Evolutionary conservation across 2,329 filamentous ascomycete species (phyloP).

Genomic region (Trichoderma citrinoviride): DNA sequence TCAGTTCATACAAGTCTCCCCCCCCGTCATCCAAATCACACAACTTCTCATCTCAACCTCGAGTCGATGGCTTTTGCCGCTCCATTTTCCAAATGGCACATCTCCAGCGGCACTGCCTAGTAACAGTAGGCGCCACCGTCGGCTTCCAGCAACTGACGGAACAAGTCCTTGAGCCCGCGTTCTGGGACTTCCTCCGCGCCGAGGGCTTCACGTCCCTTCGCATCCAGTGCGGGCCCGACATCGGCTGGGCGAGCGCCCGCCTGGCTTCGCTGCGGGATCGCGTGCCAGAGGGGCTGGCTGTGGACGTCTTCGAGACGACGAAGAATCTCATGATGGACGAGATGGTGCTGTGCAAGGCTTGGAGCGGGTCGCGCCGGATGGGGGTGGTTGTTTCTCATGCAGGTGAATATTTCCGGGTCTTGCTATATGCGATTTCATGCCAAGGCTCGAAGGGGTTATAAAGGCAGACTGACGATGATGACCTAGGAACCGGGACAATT

Average conservation of each 20-base stretch:
- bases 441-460: too few species aligned
- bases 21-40: neutral
- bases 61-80: neutral
- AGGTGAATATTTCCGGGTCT: constrained; percentile 49
- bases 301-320: constrained; percentile 35
- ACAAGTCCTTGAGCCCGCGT: constrained; percentile 59
- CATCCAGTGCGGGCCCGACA: constrained; percentile 77
- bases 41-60: neutral
- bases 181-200: constrained; percentile 58
- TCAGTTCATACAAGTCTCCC: neutral
- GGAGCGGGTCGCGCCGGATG: constrained; percentile 47
- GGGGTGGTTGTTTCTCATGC: constrained; percentile 88
- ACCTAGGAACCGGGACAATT: constrained; percentile 82
- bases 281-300: constrained; percentile 28
- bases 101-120: constrained; percentile 59
- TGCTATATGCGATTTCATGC: too few species aligned
- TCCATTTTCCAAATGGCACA: constrained; percentile 15
- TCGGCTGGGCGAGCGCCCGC: constrained; percentile 37
- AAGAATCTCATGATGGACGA: constrained; percentile 39
- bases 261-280: constrained; percentile 26
- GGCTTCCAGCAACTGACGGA: constrained; percentile 71
- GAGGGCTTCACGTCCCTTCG: constrained; percentile 68
- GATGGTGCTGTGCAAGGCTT: constrained; percentile 55
- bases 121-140: constrained; percentile 90
- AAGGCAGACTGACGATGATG: neutral